Base-by-base conservation (phyloP, 371 early-diverging fungal genomes). In the Saksenaea vasiformis region DNA sequence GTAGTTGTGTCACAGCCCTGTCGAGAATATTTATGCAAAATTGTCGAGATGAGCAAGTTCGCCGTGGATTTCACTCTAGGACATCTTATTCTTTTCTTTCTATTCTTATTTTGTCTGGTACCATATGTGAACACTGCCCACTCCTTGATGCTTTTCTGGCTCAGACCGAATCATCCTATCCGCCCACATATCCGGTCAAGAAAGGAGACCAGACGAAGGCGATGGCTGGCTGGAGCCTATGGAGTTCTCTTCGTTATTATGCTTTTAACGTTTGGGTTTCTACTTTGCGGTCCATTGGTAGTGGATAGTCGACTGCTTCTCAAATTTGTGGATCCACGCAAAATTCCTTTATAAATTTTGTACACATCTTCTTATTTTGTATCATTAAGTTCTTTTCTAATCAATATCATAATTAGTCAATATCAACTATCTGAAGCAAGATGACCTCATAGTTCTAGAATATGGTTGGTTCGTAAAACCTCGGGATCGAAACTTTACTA, bases 71-170 rank as follows among this genome's bases (percentile, higher is more conserved):
- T 93, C 76, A 67, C 91, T 11, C 70, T 90, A 24, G 90, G 91
- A 0, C 93, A 93, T 54, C 55, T 89, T 39, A 86, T 94, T 28
- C 71, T 93, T 36, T 91, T 93, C 67, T 76, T 89, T 61, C 73
- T 92, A 24, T 86, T 84, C 17, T 66, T 90, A 27, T 83, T 93
- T 56, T 89, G 88, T 43, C 61, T 92, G 31, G 86, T 93, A 27
- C 93, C 91, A 4, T 87, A 85, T 70, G 77, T 91, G 54, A 90
- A 91, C 68, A 87, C 85, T 27, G 86, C 86, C 68, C 93, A 93
- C 72, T 91, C 91, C n/a, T 83, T 85, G 31, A 92, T 92, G 91
- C 78, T 93, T 39, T 93, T 93, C 72, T 93, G 93, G 93, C 71
- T 92, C 58, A 82, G 90, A 17, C 93, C 93, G 5, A 88, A 87